A percentile compares a stretch with the other conserved stretches of the same genome.
These are phyloP conservation scores for Zhuliangozyma blackwelliae DNA, from an alignment of 1,139 yeast genomes.

Conservation along the genomic window DNA sequence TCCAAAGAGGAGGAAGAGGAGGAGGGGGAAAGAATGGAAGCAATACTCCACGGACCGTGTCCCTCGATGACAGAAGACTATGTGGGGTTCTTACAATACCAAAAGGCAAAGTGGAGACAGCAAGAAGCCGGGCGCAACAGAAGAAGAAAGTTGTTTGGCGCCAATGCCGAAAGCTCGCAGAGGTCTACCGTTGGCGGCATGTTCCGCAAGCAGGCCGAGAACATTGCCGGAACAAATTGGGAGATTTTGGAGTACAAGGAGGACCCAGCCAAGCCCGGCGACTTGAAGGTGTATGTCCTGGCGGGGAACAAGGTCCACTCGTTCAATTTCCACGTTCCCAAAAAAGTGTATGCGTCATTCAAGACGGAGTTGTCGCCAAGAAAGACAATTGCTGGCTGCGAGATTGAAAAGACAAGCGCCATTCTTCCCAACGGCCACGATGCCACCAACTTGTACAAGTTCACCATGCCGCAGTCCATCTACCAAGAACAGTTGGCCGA, in stretches of 20 bases:
- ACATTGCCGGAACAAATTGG: slow-evolving; percentile 76
- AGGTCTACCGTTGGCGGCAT: slow-evolving; percentile 61
- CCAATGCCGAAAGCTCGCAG: slow-evolving; percentile 41
- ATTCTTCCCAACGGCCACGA: slow-evolving; percentile 69
- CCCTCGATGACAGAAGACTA: slow-evolving; percentile 78
- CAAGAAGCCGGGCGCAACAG: slow-evolving; percentile 70
- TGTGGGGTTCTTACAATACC: slow-evolving; percentile 68
- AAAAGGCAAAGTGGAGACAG: slow-evolving; percentile 79
- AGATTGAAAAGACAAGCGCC: slow-evolving; percentile 55
- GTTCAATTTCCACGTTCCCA: slow-evolving; percentile 69
- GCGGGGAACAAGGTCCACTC: slow-evolving; percentile 73
- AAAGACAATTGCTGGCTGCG: slow-evolving; percentile 48
- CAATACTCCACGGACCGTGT: slow-evolving; percentile 49
- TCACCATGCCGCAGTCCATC: slow-evolving; percentile 63
- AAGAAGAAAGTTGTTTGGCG: slow-evolving; percentile 77
- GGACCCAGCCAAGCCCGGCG: slow-evolving; percentile 64
- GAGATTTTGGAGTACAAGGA: slow-evolving; percentile 70
- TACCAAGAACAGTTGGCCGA: slow-evolving; percentile 55
- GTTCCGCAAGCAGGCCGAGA: slow-evolving; percentile 74
- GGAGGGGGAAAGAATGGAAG: slow-evolving; percentile 38
- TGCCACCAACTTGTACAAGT: slow-evolving; percentile 51
- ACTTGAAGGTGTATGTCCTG: slow-evolving; percentile 65
- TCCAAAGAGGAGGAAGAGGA: slow-evolving; percentile 33
- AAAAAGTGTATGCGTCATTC: slow-evolving; percentile 66
- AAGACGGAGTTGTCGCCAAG: slow-evolving; percentile 46